phyloP scores from a whole-genome alignment of 805 yeast species.

The Pichia cabralensis region DNA sequence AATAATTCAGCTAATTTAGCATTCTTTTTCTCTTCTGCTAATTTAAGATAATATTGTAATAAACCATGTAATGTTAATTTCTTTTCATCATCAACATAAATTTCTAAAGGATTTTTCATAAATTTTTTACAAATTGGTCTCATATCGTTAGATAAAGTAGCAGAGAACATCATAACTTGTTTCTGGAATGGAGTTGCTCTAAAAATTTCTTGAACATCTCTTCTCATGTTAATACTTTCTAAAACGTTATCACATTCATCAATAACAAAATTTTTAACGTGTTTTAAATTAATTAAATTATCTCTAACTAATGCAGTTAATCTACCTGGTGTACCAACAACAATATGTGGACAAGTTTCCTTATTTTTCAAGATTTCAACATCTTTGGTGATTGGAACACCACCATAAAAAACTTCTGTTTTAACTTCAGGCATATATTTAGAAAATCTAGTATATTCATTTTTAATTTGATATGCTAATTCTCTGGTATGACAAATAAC shows the following conservation, averaged over 20 bases:
- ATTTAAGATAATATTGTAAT: constrained; percentile 90
- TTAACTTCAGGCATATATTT: constrained; percentile 97
- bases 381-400: constrained; percentile 78
- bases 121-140: constrained; percentile 96
- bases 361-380: constrained; percentile 80
- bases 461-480: constrained; percentile 95
- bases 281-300: constrained; percentile 74
- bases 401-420: constrained; percentile 96
- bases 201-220: constrained; percentile 97
- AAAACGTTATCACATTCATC: constrained; percentile 98
- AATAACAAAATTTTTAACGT: constrained; percentile 87
- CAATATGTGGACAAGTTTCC: constrained; percentile 92
- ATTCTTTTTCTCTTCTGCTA: constrained; percentile 88
- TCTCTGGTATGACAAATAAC: constrained; percentile 98
- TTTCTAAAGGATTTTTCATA: constrained; percentile 96
- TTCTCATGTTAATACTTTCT: constrained; percentile 83
- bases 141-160: constrained; percentile 87
- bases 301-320: constrained; percentile 89
- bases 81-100: constrained; percentile 95
- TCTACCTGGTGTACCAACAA: constrained; percentile 98
- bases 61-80: constrained; percentile 95
- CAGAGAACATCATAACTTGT: constrained; percentile 99
- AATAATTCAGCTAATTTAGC: constrained; percentile 83
- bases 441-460: constrained; percentile 94
- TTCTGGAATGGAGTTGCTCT: constrained; percentile 96